Base-by-base conservation (phyloP, 371 early-diverging fungal genomes). In the Mortierella sp. region DNA sequence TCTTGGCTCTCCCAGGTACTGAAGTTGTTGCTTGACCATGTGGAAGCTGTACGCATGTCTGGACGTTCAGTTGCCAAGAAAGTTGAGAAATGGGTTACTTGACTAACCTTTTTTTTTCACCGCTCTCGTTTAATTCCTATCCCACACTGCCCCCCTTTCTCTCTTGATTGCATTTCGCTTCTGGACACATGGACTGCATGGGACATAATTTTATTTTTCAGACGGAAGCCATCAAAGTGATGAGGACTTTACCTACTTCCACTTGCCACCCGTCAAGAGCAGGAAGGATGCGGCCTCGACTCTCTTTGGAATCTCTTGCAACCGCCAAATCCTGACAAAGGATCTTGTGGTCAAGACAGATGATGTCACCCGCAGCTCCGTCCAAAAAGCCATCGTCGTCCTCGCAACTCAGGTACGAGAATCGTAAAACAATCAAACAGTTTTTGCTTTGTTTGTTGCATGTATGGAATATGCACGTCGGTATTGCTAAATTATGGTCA, bases 171-270 rank as follows among this genome's bases (percentile, higher is more conserved):
- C 58, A 31, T 58, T 55, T 16, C 6, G 14, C 31, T 16, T 22
- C 34, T 58, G 58, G 58, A 19, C 58, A 37, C 58, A 58, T 58
- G 58, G 58, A 58, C 34, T 34, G 14, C 58, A 58, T 31, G 34
- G 58, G 37, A 58, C 45, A 40, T 9, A 22, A n/a, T 34, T 55
- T 22, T 43, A 45, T 26, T 47, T 58, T 14, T 40, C 78, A 92
- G 96, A 96, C 71, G 96, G 96, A 14, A 95, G 94, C 6, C 96
- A 96, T 83, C 94, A 94, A 85, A 89, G 90, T 76, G 94, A 94
- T 63, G 94, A 95, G 74, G 96, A 95, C 73, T 94, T 95, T 77
- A 92, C 94, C 1, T 96, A 95, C 77, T 96, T 96, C 71, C 96
- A 96, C 82, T 86, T 96, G 16, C 95, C 96, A 41, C 94, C 96